A percentile compares a stretch with the other conserved stretches of the same genome.
phyloP scores from a whole-genome alignment of 2,329 filamentous ascomycete species.

The Diaporthe australafricana region DNA sequence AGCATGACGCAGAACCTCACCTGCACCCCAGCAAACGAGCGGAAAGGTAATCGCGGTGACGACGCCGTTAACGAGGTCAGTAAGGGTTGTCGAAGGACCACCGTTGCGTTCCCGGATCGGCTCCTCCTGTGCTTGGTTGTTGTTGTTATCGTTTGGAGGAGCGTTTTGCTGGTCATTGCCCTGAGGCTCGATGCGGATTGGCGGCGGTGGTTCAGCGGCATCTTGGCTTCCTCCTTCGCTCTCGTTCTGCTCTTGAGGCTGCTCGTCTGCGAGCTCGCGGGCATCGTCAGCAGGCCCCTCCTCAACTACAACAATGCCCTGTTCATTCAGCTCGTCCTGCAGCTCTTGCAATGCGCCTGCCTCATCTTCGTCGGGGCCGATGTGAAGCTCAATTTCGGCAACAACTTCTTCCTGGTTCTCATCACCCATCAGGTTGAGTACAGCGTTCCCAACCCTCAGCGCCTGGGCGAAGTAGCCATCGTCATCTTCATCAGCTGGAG shows the following conservation, averaged over 20 bases:
- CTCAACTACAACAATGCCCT: conserved; percentile 28
- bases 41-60: conserved; percentile 79
- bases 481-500: conserved; percentile 40
- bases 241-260: conserved; percentile 25
- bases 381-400: conserved; percentile 43
- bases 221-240: conserved; percentile 14
- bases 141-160: conserved; percentile 38
- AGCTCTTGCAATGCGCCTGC: conserved; percentile 39
- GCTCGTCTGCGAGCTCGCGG: conserved; percentile 4
- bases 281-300: conserved; percentile 15
- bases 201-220: conserved; percentile 30
- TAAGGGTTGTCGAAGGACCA: conserved; percentile 49
- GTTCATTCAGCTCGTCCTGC: conserved; percentile 44
- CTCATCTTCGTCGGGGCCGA: conserved; percentile 48
- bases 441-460: conserved; percentile 40
- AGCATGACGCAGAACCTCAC: conserved; percentile 76
- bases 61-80: conserved; percentile 60
- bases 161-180: conserved; percentile 35
- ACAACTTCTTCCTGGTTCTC: conserved; percentile 42
- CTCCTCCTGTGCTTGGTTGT: conserved; percentile 37
- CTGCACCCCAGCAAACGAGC: conserved; percentile 81
- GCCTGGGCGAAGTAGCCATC: conserved; percentile 39
- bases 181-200: conserved; percentile 22
- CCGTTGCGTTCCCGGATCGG: conserved; percentile 43
- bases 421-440: conserved; percentile 49